Conservation (phyloP, 371 early-diverging fungal genomes). For the Coemansia sp. region DNA sequence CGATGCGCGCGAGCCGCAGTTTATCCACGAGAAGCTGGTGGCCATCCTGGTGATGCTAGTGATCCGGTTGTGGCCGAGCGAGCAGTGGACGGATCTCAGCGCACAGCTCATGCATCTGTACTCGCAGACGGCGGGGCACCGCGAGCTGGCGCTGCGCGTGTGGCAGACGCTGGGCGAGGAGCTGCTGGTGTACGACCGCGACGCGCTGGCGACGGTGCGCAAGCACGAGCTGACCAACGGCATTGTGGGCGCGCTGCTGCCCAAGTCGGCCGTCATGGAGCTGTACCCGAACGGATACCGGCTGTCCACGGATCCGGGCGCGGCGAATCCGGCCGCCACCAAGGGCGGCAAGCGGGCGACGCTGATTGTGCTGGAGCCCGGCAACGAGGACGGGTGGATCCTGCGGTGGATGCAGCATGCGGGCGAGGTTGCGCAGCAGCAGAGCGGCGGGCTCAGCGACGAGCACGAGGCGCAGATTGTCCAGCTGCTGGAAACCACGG, state of each 20-base stretch:
- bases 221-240: slow-evolving; percentile 48
- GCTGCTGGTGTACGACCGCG: slow-evolving; percentile 48
- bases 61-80: slow-evolving; percentile 37
- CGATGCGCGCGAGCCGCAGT: slow-evolving; percentile 15
- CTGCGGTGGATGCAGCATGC: slow-evolving; percentile 26
- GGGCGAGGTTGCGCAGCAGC: not conserved
- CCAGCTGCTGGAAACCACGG: slow-evolving; percentile 14
- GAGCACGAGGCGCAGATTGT: not conserved
- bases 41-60: slow-evolving; percentile 30
- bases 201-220: slow-evolving; percentile 39
- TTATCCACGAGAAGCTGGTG: slow-evolving; percentile 43
- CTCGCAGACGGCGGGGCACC: slow-evolving; percentile 2
- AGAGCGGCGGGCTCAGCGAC: not conserved
- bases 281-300: slow-evolving; percentile 45
- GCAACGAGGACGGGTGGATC: slow-evolving; percentile 47
- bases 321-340: not conserved
- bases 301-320: slow-evolving; percentile 6
- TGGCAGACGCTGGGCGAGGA: slow-evolving; percentile 52
- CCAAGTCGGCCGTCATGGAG: slow-evolving; percentile 18
- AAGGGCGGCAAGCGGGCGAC: slow-evolving; percentile 4
- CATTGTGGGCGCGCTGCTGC: slow-evolving; percentile 42
- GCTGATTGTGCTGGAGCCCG: slow-evolving; percentile 26
- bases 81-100: slow-evolving; percentile 34
- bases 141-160: slow-evolving; percentile 36
- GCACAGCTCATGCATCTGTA: slow-evolving; percentile 36